phyloP scores from a whole-genome alignment of 2,329 filamentous ascomycete species.

The Chrysosporium keratinophilum region DNA sequence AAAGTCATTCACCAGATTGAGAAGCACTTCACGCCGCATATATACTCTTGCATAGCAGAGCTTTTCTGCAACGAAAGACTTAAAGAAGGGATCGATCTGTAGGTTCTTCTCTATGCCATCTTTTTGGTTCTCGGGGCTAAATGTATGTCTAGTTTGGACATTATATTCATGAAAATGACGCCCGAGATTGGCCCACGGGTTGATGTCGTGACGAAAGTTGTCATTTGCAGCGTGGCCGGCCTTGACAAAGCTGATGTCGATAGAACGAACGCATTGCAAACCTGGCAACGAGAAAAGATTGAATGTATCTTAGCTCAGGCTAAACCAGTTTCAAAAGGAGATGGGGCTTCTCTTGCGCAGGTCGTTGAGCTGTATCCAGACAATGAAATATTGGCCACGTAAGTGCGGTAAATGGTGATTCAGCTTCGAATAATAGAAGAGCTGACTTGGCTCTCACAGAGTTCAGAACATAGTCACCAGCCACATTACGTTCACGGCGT shows the following conservation, averaged over 20 bases:
- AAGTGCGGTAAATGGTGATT: not conserved
- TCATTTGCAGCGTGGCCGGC: not conserved
- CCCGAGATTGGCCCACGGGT: not conserved
- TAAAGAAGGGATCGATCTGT: not conserved
- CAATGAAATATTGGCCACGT: not conserved
- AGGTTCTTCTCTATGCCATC: not conserved
- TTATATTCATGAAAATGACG: not conserved
- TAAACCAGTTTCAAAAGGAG: not conserved
- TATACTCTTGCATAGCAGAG: conserved; percentile 2
- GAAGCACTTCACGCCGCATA: not conserved
- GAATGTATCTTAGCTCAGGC: not conserved
- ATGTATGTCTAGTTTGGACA: not conserved
- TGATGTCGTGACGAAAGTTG: not conserved
- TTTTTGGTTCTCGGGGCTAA: not conserved
- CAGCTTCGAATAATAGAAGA: not conserved
- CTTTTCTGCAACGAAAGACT: not conserved
- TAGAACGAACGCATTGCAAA: not conserved
- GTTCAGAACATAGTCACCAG: not conserved
- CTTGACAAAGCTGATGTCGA: not conserved
- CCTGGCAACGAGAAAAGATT: not conserved
- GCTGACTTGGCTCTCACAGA: not conserved
- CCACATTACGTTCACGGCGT: not conserved
- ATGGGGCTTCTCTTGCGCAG: not conserved
- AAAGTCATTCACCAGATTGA: not conserved
- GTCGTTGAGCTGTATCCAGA: conserved; percentile 1